These are phyloP conservation scores for Linum tenue DNA, from an alignment of 345 rosid species.

Conservation along the genomic window DNA sequence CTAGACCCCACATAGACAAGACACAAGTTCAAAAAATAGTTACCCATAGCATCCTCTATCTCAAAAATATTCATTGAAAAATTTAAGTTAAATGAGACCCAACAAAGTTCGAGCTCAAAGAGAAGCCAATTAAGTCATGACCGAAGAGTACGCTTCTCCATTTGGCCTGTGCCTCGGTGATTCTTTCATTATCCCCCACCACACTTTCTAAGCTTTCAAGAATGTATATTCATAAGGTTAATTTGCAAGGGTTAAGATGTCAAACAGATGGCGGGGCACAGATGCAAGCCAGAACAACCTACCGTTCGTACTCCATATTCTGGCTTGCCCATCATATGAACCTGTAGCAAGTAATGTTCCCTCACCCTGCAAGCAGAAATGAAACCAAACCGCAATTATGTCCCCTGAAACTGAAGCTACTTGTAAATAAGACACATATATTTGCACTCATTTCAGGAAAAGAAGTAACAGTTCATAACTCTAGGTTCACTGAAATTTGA, in stretches of 20 bases:
- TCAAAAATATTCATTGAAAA: neutral
- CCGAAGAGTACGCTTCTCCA: neutral
- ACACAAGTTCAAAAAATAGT: neutral
- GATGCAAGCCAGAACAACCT: conserved; percentile 16
- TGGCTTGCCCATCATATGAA: conserved; percentile 94
- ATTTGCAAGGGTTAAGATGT: neutral
- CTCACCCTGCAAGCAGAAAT: conserved; percentile 50
- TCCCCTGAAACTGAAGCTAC: neutral
- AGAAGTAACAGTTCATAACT: no score
- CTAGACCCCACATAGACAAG: conserved; percentile 25
- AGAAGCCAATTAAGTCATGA: neutral
- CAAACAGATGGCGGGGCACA: neutral
- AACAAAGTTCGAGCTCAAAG: neutral
- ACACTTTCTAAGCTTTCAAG: neutral
- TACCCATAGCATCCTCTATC: neutral
- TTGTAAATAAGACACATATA: neutral
- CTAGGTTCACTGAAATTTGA: neutral
- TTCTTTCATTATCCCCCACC: neutral
- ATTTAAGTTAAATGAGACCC: neutral
- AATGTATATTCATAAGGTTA: neutral
- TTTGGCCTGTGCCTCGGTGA: neutral
- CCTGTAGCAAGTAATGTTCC: conserved; percentile 95
- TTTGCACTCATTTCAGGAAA: neutral
- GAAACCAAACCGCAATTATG: conserved; percentile 3
- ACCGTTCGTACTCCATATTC: conserved; percentile 86